These are phyloP conservation scores for Colletotrichum paranaense DNA, from an alignment of 2,329 filamentous ascomycete species.

Conservation along the genomic window DNA sequence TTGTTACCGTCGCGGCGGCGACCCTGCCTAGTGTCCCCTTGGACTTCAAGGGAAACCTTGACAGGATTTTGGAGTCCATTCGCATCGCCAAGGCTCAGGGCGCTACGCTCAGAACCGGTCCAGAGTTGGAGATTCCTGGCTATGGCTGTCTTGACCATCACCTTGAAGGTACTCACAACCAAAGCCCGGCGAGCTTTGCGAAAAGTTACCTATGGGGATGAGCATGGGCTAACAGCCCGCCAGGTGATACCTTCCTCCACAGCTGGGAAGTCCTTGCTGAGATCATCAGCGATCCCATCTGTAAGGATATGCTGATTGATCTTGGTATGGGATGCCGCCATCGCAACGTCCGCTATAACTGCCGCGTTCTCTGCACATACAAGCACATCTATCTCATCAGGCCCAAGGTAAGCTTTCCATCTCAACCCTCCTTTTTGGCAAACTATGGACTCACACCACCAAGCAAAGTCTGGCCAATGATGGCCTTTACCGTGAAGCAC, in stretches of 20 bases:
- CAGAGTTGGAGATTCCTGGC: slow-evolving; percentile 62
- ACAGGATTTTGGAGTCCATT: slow-evolving; percentile 70
- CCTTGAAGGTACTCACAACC: not conserved
- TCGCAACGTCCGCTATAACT: slow-evolving; percentile 50
- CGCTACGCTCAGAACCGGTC: slow-evolving; percentile 68
- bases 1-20: slow-evolving; percentile 49
- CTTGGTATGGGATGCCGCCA: slow-evolving; percentile 71
- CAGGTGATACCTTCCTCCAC: slow-evolving; percentile 67
- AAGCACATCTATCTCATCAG: slow-evolving; percentile 78
- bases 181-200: not conserved
- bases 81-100: slow-evolving; percentile 45
- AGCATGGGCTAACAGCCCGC: slow-evolving; percentile 73
- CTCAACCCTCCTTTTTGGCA: not conserved
- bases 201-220: no score
- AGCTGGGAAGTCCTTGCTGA: slow-evolving; percentile 71
- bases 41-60: slow-evolving; percentile 70
- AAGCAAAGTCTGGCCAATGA: slow-evolving; percentile 46
- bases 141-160: slow-evolving; percentile 56
- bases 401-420: slow-evolving; percentile 67
- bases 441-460: not conserved
- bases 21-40: slow-evolving; percentile 55
- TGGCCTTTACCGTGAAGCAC: slow-evolving; percentile 51
- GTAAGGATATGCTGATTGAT: slow-evolving; percentile 74
- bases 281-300: slow-evolving; percentile 69
- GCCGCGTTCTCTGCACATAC: slow-evolving; percentile 59